Conservation (phyloP, 2,329 filamentous ascomycete genomes). For the Hymenoscyphus fructigenus region DNA sequence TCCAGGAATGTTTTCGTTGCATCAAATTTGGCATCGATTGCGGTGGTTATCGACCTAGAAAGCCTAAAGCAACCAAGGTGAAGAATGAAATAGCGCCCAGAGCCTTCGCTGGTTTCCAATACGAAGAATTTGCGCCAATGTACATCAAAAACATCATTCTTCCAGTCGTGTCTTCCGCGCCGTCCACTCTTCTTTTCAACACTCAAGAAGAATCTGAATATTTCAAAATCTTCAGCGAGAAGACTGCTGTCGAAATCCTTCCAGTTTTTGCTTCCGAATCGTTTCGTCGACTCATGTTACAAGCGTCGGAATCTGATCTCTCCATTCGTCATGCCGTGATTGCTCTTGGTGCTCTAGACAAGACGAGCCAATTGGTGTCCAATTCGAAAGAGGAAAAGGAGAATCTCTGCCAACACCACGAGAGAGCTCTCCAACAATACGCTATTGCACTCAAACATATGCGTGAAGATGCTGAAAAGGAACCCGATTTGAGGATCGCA, state of each 20-base stretch:
- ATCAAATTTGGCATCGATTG: slow-evolving; percentile 12
- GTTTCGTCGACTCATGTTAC: slow-evolving; percentile 20
- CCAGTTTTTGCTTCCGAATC: slow-evolving; percentile 13
- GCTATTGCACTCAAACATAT: slow-evolving; percentile 20
- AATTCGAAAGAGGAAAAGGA: slow-evolving; percentile 15
- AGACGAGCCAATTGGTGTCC: slow-evolving; percentile 16
- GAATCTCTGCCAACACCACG: slow-evolving; percentile 18
- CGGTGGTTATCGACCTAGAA: slow-evolving; percentile 9
- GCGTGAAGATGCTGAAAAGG: slow-evolving; percentile 33
- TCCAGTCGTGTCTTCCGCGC: neutral
- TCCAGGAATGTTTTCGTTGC: slow-evolving; percentile 7
- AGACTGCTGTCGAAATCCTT: slow-evolving; percentile 22
- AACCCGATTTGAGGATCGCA: slow-evolving; percentile 43
- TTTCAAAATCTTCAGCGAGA: slow-evolving; percentile 23
- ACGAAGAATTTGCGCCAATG: slow-evolving; percentile 2
- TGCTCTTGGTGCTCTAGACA: slow-evolving; percentile 25
- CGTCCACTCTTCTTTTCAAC: slow-evolving; percentile 11
- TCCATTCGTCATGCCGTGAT: slow-evolving; percentile 26
- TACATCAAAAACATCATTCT: neutral
- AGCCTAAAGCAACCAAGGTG: slow-evolving; percentile 2
- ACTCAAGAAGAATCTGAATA: slow-evolving; percentile 20
- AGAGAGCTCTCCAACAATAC: slow-evolving; percentile 22
- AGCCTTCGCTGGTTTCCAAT: slow-evolving; percentile 6
- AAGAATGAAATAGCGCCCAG: neutral
- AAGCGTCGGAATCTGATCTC: slow-evolving; percentile 18